These are phyloP conservation scores for Coffea humblotiana DNA, from an alignment of 305 asterid genomes.

Conservation along the genomic window DNA sequence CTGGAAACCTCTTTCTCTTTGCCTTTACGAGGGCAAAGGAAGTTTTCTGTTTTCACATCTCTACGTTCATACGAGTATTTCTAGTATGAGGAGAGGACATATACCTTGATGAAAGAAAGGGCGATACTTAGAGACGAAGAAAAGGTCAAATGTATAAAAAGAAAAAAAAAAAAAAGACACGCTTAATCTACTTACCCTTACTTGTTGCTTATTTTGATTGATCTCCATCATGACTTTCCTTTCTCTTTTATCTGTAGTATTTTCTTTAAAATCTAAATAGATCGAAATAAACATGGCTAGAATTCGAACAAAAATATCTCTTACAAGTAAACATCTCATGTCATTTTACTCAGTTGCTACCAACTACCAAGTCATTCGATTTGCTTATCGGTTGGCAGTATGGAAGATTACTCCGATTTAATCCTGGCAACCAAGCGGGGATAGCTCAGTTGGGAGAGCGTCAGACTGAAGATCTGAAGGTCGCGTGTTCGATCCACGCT, in stretches of 20 bases:
- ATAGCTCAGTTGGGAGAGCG: constrained; percentile 98
- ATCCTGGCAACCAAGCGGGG: constrained; percentile 42
- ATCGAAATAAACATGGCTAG: too few relatives aligned
- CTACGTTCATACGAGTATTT: not conserved
- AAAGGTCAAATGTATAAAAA: not conserved
- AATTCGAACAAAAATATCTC: too few relatives aligned
- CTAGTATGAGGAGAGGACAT: not conserved
- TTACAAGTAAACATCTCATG: not conserved
- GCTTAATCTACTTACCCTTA: not conserved
- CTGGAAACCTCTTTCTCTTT: too few relatives aligned
- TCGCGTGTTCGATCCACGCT: constrained; percentile 87
- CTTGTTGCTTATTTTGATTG: too few relatives aligned
- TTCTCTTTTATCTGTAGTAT: too few relatives aligned
- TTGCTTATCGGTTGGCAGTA: too few relatives aligned
- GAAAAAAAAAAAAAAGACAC: not conserved
- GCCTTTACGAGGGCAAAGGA: too few relatives aligned
- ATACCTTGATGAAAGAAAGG: not conserved
- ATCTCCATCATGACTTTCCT: too few relatives aligned
- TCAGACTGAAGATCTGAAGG: constrained; percentile 82
- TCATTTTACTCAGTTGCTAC: not conserved
- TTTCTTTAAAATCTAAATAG: too few relatives aligned
- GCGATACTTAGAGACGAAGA: not conserved
- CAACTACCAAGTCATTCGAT: too few relatives aligned
- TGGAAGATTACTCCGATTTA: too few relatives aligned
- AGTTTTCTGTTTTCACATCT: not conserved